Evolutionary conservation across 371 early-diverging fungal genomes (phyloP).

Genomic region (Apophysomyces trapeziformis): DNA sequence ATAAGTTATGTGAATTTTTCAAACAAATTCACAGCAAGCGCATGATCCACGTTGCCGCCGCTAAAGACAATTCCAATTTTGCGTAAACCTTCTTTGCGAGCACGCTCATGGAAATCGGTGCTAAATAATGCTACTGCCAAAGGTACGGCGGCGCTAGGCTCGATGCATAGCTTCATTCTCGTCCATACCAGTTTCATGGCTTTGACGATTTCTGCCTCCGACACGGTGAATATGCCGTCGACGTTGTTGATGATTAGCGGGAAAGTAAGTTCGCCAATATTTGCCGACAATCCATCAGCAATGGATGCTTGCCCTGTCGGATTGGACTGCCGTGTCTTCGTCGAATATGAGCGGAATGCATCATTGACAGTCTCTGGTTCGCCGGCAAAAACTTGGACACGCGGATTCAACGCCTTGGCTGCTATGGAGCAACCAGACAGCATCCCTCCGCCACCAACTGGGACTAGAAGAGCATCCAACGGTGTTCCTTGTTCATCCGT

Average conservation of each 20-base stretch:
- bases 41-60: slow-evolving; percentile 52
- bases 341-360: slow-evolving; percentile 33
- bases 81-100: slow-evolving; percentile 20
- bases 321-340: slow-evolving; percentile 21
- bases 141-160: slow-evolving; percentile 59
- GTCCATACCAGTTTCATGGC: slow-evolving; percentile 58
- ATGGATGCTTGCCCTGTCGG: slow-evolving; percentile 29
- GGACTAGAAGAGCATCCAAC: slow-evolving; percentile 57
- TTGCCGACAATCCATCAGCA: slow-evolving; percentile 47
- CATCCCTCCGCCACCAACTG: slow-evolving; percentile 67
- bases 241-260: slow-evolving; percentile 45
- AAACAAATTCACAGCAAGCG: slow-evolving; percentile 29
- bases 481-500: slow-evolving; percentile 27
- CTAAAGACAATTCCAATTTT: slow-evolving; percentile 46
- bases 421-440: slow-evolving; percentile 58
- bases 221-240: slow-evolving; percentile 58
- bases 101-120: slow-evolving; percentile 32
- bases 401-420: slow-evolving; percentile 40
- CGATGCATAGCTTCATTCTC: slow-evolving; percentile 57
- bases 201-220: slow-evolving; percentile 53
- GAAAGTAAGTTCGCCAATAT: slow-evolving; percentile 52
- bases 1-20: slow-evolving; percentile 9
- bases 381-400: slow-evolving; percentile 51
- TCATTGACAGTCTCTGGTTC: slow-evolving; percentile 56
- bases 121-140: slow-evolving; percentile 53